These are phyloP conservation scores for Amanita muscaria DNA, from an alignment of 768 basidiomycete species.

Conservation along the genomic window DNA sequence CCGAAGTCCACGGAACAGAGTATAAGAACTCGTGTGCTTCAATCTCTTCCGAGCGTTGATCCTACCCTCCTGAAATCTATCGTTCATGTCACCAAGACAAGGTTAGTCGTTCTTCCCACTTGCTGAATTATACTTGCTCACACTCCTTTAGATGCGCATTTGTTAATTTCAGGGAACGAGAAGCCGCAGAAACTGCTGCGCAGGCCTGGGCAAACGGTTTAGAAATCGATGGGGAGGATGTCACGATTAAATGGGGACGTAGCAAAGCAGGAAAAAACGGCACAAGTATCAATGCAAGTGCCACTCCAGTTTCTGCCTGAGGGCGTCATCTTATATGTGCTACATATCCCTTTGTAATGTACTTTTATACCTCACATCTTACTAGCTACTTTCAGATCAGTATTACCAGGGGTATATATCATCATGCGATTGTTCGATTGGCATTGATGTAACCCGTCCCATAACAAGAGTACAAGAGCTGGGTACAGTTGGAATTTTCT, in stretches of 20 bases:
- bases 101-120: conserved; percentile 29
- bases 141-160: conserved; percentile 70
- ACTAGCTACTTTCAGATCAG: too few relatives aligned
- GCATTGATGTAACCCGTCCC: conserved; percentile 89
- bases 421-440: conserved; percentile 64
- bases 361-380: neutral
- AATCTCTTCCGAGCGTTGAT: conserved; percentile 55
- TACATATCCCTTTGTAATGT: neutral
- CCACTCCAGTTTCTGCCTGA: neutral
- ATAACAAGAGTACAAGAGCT: conserved; percentile 82
- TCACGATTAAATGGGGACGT: conserved; percentile 84
- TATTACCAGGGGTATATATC: conserved; percentile 5
- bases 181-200: conserved; percentile 80
- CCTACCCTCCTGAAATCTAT: conserved; percentile 70
- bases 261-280: conserved; percentile 40
- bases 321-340: neutral
- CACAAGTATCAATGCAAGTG: neutral
- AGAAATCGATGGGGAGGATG: conserved; percentile 70
- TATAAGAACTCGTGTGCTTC: conserved; percentile 62
- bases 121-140: neutral
- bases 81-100: conserved; percentile 77
- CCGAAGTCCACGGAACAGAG: conserved; percentile 59
- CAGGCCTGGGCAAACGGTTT: conserved; percentile 87
- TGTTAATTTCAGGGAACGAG: conserved; percentile 81
- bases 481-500: conserved; percentile 39